phyloP scores from a whole-genome alignment of 805 yeast species.

The Zygosaccharomyces kombuchaensis region DNA sequence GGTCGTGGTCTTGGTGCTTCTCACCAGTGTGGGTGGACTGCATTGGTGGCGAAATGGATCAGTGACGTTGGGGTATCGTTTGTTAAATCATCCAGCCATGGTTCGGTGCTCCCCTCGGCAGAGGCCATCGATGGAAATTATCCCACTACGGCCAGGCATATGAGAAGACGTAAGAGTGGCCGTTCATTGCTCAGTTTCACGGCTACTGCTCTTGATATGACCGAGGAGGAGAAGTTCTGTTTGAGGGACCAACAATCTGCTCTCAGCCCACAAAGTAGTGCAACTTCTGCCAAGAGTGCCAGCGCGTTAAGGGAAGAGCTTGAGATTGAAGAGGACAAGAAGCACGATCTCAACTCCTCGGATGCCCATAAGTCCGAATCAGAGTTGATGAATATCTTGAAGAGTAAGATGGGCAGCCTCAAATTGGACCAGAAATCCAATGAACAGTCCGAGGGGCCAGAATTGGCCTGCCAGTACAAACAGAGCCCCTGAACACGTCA shows the following conservation, averaged over 20 bases:
- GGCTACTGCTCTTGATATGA: conserved; percentile 60
- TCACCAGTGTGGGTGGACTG: conserved; percentile 97
- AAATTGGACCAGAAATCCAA: conserved; percentile 8
- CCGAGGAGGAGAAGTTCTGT: conserved; percentile 51
- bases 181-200: conserved; percentile 67
- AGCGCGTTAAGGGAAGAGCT: conserved; percentile 9
- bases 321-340: conserved; percentile 9
- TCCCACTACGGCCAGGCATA: conserved; percentile 41
- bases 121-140: conserved; percentile 15
- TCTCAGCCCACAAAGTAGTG: conserved; percentile 25
- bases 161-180: conserved; percentile 68
- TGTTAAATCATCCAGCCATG: conserved; percentile 27
- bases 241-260: conserved; percentile 24
- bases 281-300: conserved; percentile 11
- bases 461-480: conserved; percentile 5
- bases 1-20: conserved; percentile 92
- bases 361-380: conserved; percentile 14
- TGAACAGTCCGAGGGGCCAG: conserved; percentile 4
- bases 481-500: not conserved
- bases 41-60: conserved; percentile 85
- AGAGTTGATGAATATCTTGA: conserved; percentile 18
- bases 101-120: conserved; percentile 12
- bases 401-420: conserved; percentile 18
- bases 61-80: conserved; percentile 76
- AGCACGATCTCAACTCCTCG: conserved; percentile 10